Percentiles rank a stretch among this genome's conserved stretches.
Conservation (phyloP, 139 green algal genomes). For the Zygnema circumcarinatum region DNA sequence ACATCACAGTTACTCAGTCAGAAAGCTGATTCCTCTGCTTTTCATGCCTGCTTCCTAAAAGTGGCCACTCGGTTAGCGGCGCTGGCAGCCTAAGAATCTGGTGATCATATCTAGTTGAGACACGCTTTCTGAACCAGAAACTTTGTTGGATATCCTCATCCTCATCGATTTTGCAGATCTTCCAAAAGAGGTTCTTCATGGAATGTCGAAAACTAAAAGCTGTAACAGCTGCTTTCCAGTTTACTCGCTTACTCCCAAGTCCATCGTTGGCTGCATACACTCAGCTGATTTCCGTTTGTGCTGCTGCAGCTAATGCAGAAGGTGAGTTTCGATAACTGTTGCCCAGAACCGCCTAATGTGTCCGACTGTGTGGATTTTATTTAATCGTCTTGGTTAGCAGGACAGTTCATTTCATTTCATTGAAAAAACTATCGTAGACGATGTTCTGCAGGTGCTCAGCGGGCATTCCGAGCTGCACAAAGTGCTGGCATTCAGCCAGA, state of each 20-base stretch:
- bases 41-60: not conserved
- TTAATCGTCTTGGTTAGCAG: too few species aligned
- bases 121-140: too few species aligned
- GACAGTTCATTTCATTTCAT: not conserved
- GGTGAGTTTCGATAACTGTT: conserved; percentile 3
- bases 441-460: conserved; percentile 1
- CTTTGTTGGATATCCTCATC: too few species aligned
- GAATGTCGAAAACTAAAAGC: conserved; percentile 36
- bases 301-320: not conserved
- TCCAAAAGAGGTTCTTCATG: conserved; percentile 41
- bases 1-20: too few species aligned
- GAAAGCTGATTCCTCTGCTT: too few species aligned
- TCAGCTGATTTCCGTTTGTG: conserved; percentile 44
- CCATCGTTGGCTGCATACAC: conserved; percentile 24
- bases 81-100: too few species aligned
- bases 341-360: not conserved
- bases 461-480: conserved; percentile 23
- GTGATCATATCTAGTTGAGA: too few species aligned
- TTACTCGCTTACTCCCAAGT: conserved; percentile 11
- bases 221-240: conserved; percentile 39
- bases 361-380: not conserved
- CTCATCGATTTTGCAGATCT: conserved; percentile 52
- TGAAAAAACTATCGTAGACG: not conserved
- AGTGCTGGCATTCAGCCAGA: conserved; percentile 32
- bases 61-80: too few species aligned